phyloP scores from a whole-genome alignment of 164 flowering plant species.

The Stephania yunnanensis region DNA sequence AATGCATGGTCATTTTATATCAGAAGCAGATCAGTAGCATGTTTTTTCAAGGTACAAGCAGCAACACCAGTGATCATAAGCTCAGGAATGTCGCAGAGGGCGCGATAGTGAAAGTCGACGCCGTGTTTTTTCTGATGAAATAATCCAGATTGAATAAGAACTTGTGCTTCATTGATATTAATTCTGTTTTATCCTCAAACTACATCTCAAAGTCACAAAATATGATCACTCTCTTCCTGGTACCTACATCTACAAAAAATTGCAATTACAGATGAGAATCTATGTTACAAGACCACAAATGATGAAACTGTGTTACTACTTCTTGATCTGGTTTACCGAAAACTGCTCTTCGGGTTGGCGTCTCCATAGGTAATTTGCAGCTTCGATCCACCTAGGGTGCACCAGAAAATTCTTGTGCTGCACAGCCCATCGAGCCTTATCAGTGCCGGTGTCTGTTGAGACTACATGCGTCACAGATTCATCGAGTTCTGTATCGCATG shows the following conservation, averaged over 20 bases:
- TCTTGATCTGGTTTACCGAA: constrained; percentile 9
- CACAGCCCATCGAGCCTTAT: constrained; percentile 70
- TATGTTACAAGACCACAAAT: background rate
- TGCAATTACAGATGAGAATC: background rate
- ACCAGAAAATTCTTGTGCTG: constrained; percentile 58
- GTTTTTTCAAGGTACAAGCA: no score
- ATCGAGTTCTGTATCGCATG: constrained; percentile 50
- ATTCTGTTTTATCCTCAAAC: no score
- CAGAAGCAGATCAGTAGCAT: no score
- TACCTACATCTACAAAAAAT: background rate
- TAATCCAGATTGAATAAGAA: no score
- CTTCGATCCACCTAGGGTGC: constrained; percentile 65
- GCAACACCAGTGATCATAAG: no score
- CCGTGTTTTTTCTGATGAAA: no score
- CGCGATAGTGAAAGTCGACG: no score
- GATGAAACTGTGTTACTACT: background rate
- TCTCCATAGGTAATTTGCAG: constrained; percentile 60
- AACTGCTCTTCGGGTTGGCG: constrained; percentile 50
- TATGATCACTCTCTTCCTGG: background rate
- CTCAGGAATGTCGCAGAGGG: no score
- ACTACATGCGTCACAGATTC: constrained; percentile 73
- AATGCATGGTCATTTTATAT: no score
- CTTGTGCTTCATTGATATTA: no score
- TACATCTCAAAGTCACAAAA: background rate
- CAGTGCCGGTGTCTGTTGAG: constrained; percentile 50